Conservation (phyloP, 208 protist genomes). For the Polymyxa betae region DNA sequence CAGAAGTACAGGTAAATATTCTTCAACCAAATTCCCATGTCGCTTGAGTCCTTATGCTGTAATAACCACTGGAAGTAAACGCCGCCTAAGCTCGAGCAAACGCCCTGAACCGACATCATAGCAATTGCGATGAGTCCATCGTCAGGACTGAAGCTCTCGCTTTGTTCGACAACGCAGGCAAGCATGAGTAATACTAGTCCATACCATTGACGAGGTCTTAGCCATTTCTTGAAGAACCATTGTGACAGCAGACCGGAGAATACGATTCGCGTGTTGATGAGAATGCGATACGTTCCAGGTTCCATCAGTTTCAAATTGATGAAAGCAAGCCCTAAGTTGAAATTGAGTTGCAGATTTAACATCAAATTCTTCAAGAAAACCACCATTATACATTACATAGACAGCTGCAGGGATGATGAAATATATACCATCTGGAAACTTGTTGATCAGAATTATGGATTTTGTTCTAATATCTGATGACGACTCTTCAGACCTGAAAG, state of each 20-base stretch:
- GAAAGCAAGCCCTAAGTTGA: not conserved
- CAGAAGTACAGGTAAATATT: constrained; percentile 50
- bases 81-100: not conserved
- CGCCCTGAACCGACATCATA: constrained; percentile 16
- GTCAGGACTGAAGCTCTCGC: not conserved
- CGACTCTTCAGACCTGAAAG: not conserved
- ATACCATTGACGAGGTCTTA: not conserved
- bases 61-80: constrained; percentile 54
- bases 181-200: not conserved
- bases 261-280: not conserved
- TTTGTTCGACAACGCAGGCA: constrained; percentile 46
- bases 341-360: not conserved
- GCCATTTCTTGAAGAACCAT: constrained; percentile 39
- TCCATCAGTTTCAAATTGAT: constrained; percentile 26
- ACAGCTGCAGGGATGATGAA: constrained; percentile 16
- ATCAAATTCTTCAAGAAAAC: not conserved
- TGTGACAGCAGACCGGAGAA: not conserved
- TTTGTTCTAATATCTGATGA: not conserved
- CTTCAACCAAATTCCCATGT: constrained; percentile 20
- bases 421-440: not conserved
- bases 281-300: constrained; percentile 12
- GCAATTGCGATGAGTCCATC: not conserved
- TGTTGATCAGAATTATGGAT: not conserved
- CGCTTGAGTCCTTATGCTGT: not conserved
- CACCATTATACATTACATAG: constrained; percentile 31